phyloP scores from a whole-genome alignment of 192 early-diverging fungal species.

The Entophlyctis luteolus region DNA sequence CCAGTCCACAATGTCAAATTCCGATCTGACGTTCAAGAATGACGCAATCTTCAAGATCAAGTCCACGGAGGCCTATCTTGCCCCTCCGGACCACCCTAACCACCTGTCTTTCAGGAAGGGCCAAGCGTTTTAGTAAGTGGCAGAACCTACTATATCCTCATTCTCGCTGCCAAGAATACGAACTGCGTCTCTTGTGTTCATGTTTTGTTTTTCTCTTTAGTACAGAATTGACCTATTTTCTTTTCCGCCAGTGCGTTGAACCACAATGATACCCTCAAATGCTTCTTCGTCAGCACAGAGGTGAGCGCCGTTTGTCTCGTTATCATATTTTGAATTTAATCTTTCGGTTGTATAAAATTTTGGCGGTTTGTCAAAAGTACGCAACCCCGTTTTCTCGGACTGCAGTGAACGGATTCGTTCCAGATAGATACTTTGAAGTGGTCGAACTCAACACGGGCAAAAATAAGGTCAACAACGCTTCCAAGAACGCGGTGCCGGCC shows the following conservation, averaged over 20 bases:
- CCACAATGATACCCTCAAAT: constrained; percentile 33
- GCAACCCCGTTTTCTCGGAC: constrained; percentile 48
- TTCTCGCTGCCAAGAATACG: neutral
- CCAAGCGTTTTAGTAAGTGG: constrained; percentile 44
- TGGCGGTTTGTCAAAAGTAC: constrained; percentile 25
- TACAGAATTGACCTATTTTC: neutral
- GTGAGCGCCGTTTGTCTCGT: neutral
- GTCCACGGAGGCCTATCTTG: constrained; percentile 40
- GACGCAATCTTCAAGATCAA: constrained; percentile 49
- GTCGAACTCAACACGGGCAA: constrained; percentile 38
- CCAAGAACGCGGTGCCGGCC: neutral
- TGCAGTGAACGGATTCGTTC: constrained; percentile 48
- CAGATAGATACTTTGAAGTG: constrained; percentile 41
- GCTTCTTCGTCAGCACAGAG: constrained; percentile 50
- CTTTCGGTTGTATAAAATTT: neutral
- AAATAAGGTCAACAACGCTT: neutral
- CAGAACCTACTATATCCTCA: neutral
- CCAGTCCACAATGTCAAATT: constrained; percentile 1
- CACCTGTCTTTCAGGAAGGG: constrained; percentile 48
- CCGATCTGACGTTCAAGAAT: constrained; percentile 3
- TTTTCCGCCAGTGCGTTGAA: constrained; percentile 30
- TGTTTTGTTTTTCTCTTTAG: neutral
- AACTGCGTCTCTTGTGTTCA: too few relatives aligned
- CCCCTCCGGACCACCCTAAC: constrained; percentile 24
- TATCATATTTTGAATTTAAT: neutral